phyloP scores from a whole-genome alignment of 352 stramenopile genomes.

The Phytophthora sp. region DNA sequence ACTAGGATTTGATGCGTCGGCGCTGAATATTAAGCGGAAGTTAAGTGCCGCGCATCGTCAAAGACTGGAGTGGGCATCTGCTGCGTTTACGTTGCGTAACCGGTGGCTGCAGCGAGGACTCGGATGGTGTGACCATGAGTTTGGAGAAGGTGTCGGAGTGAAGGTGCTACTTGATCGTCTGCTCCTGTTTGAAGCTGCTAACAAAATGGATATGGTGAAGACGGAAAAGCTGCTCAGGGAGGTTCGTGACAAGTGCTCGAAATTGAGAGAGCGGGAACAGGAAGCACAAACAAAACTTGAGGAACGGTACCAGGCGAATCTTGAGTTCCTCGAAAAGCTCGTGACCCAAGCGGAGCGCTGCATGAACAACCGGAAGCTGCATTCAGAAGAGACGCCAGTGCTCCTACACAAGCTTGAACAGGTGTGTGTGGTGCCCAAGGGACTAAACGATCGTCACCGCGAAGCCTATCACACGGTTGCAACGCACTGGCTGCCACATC shows the following conservation, averaged over 20 bases:
- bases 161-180: conserved; percentile 64
- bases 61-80: conserved; percentile 59
- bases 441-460: conserved; percentile 13
- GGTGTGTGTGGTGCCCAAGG: conserved; percentile 59
- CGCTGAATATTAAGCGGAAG: conserved; percentile 50
- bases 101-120: conserved; percentile 71
- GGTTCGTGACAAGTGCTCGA: conserved; percentile 67
- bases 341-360: conserved; percentile 62
- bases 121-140: conserved; percentile 64
- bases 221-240: conserved; percentile 64
- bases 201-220: conserved; percentile 84
- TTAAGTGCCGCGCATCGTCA: conserved; percentile 59
- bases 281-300: conserved; percentile 50
- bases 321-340: conserved; percentile 55
- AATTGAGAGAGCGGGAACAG: conserved; percentile 51
- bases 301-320: conserved; percentile 47
- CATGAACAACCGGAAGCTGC: conserved; percentile 80
- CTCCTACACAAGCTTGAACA: conserved; percentile 72
- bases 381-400: conserved; percentile 66
- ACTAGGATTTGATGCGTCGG: conserved; percentile 57
- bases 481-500: conserved; percentile 23
- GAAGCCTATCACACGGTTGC: conserved; percentile 75
- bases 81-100: conserved; percentile 62
- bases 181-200: conserved; percentile 63
- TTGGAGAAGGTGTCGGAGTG: conserved; percentile 62